phyloP scores from a whole-genome alignment of 2,329 filamentous ascomycete genomes.

The Tolypocladium capitatum region DNA sequence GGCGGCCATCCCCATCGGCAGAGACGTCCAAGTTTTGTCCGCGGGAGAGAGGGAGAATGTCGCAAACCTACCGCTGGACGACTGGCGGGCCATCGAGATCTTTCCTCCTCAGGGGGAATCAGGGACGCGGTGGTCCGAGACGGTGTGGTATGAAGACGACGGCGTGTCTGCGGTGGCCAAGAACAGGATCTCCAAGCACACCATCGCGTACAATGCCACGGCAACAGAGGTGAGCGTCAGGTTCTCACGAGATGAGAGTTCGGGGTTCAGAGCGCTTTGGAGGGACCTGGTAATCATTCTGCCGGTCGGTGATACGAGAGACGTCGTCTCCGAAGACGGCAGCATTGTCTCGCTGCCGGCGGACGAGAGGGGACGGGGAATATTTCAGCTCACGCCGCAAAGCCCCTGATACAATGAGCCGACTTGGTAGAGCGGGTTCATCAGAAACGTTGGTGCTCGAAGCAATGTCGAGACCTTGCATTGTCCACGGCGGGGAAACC shows the following conservation, averaged over 20 bases:
- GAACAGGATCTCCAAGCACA: constrained; percentile 20
- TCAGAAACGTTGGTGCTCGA: no score
- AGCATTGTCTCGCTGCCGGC: neutral
- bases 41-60: constrained; percentile 23
- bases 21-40: constrained; percentile 21
- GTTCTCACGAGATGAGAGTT: constrained; percentile 16
- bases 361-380: neutral
- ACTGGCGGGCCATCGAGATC: constrained; percentile 29
- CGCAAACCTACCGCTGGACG: constrained; percentile 24
- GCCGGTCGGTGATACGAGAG: constrained; percentile 17
- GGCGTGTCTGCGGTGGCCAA: constrained; percentile 17
- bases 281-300: constrained; percentile 17
- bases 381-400: neutral
- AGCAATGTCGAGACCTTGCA: no score
- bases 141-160: constrained; percentile 25
- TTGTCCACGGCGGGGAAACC: no score
- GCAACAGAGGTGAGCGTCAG: constrained; percentile 11
- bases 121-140: constrained; percentile 13
- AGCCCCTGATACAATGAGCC: neutral
- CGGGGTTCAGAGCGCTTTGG: constrained; percentile 21
- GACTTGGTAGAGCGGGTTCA: no score
- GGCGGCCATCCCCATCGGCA: constrained; percentile 24
- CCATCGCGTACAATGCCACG: constrained; percentile 11
- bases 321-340: constrained; percentile 5
- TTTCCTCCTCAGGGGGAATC: constrained; percentile 20